A percentile compares a stretch with the other conserved stretches of the same genome.
Evolutionary conservation across 441 rosid genomes (phyloP).

Genomic region (Syzygium syzygioides): DNA sequence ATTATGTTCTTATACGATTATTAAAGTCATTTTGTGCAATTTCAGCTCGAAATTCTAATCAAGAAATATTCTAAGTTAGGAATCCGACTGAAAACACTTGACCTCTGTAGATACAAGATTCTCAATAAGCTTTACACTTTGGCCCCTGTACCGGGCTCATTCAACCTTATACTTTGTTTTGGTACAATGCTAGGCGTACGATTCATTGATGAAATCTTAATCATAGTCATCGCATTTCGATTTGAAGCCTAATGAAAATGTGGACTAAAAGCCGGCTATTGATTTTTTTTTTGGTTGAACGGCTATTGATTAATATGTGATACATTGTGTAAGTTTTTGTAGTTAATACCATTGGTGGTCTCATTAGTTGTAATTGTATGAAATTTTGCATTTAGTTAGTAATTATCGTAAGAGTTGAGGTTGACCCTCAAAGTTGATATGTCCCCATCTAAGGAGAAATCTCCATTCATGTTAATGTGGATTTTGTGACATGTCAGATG

Average conservation of each 20-base stretch:
- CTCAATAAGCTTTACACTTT: neutral
- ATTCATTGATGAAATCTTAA: neutral
- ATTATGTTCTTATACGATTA: neutral
- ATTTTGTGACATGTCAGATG: neutral
- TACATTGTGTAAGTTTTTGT: neutral
- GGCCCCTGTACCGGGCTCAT: neutral
- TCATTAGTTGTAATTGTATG: neutral
- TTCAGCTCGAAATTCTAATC: neutral
- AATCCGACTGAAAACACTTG: neutral
- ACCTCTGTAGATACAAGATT: neutral
- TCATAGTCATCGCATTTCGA: neutral
- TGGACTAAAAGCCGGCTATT: neutral
- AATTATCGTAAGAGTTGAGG: neutral
- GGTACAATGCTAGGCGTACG: too few species aligned
- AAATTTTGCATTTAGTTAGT: neutral
- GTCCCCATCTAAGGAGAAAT: neutral
- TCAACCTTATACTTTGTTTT: neutral
- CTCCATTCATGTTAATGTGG: neutral
- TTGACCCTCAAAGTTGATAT: neutral
- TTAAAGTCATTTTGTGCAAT: neutral
- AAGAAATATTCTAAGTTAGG: neutral
- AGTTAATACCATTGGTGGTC: neutral
- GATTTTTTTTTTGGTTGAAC: neutral
- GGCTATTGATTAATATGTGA: neutral
- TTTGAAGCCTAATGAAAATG: neutral